Percentiles rank a stretch among this genome's conserved stretches.
These are phyloP conservation scores for Penicillium paneum DNA, from an alignment of 2,329 filamentous ascomycete genomes.

Conservation along the genomic window DNA sequence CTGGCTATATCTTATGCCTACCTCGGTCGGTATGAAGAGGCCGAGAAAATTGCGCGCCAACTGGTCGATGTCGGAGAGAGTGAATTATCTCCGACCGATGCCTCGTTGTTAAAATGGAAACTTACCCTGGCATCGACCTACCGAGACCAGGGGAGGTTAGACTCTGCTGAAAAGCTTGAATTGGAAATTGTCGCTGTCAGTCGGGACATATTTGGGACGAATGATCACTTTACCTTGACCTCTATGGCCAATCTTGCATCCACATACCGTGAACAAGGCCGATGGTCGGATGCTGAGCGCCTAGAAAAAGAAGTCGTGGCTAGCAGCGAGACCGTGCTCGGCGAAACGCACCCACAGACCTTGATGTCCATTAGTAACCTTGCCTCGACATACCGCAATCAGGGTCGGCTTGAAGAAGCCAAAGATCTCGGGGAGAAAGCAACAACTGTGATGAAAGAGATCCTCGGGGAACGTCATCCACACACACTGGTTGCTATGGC, in stretches of 20 bases:
- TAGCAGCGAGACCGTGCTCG: conserved; percentile 4
- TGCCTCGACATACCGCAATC: conserved; percentile 12
- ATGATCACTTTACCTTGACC: conserved; percentile 9
- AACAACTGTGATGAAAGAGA: conserved; percentile 1
- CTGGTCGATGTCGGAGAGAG: conserved; percentile 7
- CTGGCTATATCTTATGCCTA: conserved; percentile 12
- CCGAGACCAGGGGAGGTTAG: conserved; percentile 10
- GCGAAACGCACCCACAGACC: conserved; percentile 15
- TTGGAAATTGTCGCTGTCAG: conserved; percentile 6
- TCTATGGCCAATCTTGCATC: conserved; percentile 16
- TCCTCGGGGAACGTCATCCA: conserved; percentile 11
- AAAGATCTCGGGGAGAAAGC: conserved; percentile 10
- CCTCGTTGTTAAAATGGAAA: conserved; percentile 12
- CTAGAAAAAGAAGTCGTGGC: conserved; percentile 13
- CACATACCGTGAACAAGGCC: conserved; percentile 12
- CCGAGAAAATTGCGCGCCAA: conserved; percentile 3
- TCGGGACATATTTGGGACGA: conserved; percentile 2
- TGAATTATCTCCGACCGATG: not conserved
- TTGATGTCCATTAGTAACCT: conserved; percentile 18
- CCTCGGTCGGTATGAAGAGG: conserved; percentile 13
- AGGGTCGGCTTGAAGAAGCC: conserved; percentile 12
- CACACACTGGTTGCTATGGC: conserved; percentile 8
- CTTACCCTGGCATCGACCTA: conserved; percentile 12
- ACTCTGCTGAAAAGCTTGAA: conserved; percentile 8
- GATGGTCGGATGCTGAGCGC: conserved; percentile 12